Evolutionary conservation across 2,329 filamentous ascomycete species (phyloP).

Genomic region (Cytospora mali): DNA sequence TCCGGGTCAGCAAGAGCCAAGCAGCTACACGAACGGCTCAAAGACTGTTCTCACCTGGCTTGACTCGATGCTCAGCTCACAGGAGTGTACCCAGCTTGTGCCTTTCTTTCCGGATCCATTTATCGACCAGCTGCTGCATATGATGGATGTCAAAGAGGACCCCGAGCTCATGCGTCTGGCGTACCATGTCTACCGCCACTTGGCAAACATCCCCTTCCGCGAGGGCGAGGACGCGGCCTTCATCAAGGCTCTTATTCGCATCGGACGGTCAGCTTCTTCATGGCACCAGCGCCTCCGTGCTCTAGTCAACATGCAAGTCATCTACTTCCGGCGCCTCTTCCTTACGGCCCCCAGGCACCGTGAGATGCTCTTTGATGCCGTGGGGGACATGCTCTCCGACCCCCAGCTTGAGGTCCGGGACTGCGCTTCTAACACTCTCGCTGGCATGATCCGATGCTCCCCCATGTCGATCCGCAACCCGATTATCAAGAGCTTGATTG

Average conservation of each 20-base stretch:
- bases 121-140: conserved; percentile 91
- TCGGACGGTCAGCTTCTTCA: conserved; percentile 79
- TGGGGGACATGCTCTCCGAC: conserved; percentile 94
- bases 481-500: conserved; percentile 74
- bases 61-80: conserved; percentile 84
- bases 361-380: conserved; percentile 81
- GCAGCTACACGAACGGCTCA: conserved; percentile 90
- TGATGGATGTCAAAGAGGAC: conserved; percentile 99
- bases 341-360: conserved; percentile 76
- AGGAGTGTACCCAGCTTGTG: conserved; percentile 89
- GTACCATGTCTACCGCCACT: conserved; percentile 94
- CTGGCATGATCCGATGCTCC: conserved; percentile 97
- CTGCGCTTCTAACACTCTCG: conserved; percentile 88
- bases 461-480: conserved; percentile 76
- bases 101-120: conserved; percentile 89
- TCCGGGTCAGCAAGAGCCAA: conserved; percentile 89
- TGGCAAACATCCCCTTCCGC: conserved; percentile 93
- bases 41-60: conserved; percentile 97
- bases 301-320: conserved; percentile 96
- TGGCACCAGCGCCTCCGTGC: conserved; percentile 97
- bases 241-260: conserved; percentile 81
- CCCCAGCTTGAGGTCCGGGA: conserved; percentile 90
- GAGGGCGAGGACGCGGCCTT: conserved; percentile 83
- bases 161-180: conserved; percentile 91
- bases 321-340: conserved; percentile 97